A percentile compares a stretch with the other conserved stretches of the same genome.
Evolutionary conservation across 176 grass and related monocot genomes (phyloP).

Genomic region (Bromus sterilis): DNA sequence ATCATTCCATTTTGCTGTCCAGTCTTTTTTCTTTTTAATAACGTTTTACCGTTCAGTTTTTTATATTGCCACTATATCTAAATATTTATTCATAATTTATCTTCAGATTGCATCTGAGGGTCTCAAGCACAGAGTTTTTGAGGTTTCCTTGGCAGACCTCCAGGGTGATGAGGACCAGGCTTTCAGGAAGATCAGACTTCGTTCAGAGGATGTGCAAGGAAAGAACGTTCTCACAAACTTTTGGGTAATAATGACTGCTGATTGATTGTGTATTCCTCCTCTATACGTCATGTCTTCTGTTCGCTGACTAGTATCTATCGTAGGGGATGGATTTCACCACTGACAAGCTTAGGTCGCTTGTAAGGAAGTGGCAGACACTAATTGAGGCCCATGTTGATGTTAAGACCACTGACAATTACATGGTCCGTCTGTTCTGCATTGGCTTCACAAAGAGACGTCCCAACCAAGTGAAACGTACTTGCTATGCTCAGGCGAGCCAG

Average conservation of each 20-base stretch:
- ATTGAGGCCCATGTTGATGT: conserved; percentile 80
- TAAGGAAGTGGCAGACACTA: conserved; percentile 71
- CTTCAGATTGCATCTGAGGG: conserved; percentile 73
- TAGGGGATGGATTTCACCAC: conserved; percentile 69
- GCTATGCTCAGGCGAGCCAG: conserved; percentile 77
- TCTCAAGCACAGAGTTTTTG: conserved; percentile 80
- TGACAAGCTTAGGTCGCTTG: conserved; percentile 64
- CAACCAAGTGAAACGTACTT: conserved; percentile 75
- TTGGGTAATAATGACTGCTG: conserved; percentile 38
- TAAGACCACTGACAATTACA: conserved; percentile 73
- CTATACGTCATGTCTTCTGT: background rate
- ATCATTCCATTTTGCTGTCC: background rate
- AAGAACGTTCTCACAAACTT: conserved; percentile 81
- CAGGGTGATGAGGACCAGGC: conserved; percentile 75
- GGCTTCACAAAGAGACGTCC: conserved; percentile 67
- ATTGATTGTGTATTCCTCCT: background rate
- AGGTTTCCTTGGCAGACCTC: conserved; percentile 66
- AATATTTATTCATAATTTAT: background rate
- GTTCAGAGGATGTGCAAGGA: conserved; percentile 69
- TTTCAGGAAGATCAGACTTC: conserved; percentile 70
- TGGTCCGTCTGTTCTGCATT: conserved; percentile 65
- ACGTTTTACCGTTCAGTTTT: conserved; percentile 15
- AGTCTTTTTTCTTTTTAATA: background rate
- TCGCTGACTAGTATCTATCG: background rate
- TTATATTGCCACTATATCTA: background rate